Evolutionary conservation across 495 filamentous ascomycete species (phyloP).

Genomic region (Xanthoparmelia taractica): DNA sequence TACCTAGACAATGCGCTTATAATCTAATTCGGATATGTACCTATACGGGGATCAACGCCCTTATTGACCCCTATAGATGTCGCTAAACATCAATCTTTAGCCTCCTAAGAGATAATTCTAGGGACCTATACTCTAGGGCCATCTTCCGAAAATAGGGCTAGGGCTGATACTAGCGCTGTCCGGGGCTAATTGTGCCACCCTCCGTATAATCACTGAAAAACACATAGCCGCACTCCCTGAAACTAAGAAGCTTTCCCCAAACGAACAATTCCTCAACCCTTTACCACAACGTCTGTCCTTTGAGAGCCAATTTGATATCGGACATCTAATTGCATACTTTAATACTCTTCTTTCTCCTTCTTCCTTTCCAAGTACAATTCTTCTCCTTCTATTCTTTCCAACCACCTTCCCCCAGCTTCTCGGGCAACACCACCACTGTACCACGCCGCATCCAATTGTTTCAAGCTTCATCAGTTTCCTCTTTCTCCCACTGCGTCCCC

Average conservation of each 20-base stretch:
- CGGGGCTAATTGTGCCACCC: too few species aligned
- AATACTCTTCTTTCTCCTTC: conserved; percentile 18
- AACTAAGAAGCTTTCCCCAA: background rate
- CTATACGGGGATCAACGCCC: too few species aligned
- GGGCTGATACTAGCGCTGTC: too few species aligned
- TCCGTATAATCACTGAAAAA: too few species aligned
- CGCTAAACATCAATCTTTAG: too few species aligned
- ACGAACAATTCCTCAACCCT: background rate
- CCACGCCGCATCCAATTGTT: conserved; percentile 16
- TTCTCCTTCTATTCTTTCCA: conserved; percentile 6
- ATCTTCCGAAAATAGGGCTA: too few species aligned
- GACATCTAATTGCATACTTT: conserved; percentile 12
- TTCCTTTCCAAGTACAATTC: background rate
- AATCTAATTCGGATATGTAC: too few species aligned
- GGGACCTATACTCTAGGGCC: too few species aligned
- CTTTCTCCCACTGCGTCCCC: conserved; percentile 2
- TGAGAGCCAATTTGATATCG: conserved; percentile 9
- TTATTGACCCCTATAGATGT: too few species aligned
- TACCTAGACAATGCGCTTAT: too few species aligned
- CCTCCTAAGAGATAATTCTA: too few species aligned
- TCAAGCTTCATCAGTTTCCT: conserved; percentile 11
- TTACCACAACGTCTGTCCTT: conserved; percentile 9
- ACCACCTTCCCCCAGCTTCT: background rate
- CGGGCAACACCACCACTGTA: conserved; percentile 6
- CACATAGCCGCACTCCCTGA: background rate